phyloP scores from a whole-genome alignment of 1,284 basidiomycete genomes.

The Sanghuangporus weigelae region DNA sequence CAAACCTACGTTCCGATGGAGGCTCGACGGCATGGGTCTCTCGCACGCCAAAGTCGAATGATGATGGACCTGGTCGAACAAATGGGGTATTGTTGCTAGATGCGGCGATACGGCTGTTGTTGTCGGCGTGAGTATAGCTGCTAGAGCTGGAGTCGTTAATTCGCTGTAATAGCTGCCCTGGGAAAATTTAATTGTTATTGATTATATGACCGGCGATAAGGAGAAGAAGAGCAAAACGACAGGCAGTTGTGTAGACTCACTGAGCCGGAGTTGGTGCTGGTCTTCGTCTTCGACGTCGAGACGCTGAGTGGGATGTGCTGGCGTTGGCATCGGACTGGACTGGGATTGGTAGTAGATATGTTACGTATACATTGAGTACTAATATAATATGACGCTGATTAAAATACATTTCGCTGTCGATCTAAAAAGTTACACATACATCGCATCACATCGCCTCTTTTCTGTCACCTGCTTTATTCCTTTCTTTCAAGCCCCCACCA shows the following conservation, averaged over 20 bases:
- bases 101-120: neutral
- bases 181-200: neutral
- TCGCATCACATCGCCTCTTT: constrained; percentile 19
- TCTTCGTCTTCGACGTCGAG: constrained; percentile 23
- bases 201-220: neutral
- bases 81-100: neutral
- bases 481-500: constrained; percentile 22
- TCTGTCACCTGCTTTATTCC: constrained; percentile 17
- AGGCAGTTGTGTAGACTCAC: constrained; percentile 10
- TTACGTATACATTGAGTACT: neutral
- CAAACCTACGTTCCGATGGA: constrained; percentile 15
- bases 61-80: constrained; percentile 12
- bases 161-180: constrained; percentile 17
- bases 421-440: neutral
- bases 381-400: constrained; percentile 14
- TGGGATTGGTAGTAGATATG: neutral
- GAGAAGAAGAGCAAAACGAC: neutral
- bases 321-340: neutral
- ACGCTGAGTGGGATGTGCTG: constrained; percentile 5
- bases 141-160: neutral
- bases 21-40: constrained; percentile 14
- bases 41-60: constrained; percentile 13
- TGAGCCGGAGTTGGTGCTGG: constrained; percentile 15
- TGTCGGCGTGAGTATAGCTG: neutral
- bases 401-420: constrained; percentile 17